Conservation (phyloP, 148 eudicot species). For the Agrostemma githago region DNA sequence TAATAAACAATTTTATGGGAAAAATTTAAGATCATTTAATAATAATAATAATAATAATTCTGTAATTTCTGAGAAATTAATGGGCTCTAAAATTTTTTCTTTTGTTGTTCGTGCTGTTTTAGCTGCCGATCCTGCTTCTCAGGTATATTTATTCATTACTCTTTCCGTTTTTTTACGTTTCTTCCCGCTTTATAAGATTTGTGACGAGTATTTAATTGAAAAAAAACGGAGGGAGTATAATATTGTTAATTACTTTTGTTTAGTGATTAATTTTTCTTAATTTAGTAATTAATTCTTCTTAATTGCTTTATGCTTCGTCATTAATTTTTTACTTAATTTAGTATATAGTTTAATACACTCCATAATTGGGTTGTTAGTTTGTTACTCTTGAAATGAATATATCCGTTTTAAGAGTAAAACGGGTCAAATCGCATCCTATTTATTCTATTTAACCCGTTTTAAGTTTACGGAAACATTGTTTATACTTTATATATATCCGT, state of each 20-base stretch:
- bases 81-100: conserved; percentile 32
- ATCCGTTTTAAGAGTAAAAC: too few species aligned
- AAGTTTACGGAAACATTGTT: too few species aligned
- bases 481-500: too few species aligned
- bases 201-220: too few species aligned
- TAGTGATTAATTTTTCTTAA: neutral
- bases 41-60: neutral
- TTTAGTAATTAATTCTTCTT: neutral
- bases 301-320: neutral
- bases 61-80: conserved; percentile 27
- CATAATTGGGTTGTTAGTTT: neutral
- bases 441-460: too few species aligned
- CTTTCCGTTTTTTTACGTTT: too few species aligned
- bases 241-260: neutral
- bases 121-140: conserved; percentile 46
- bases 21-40: conserved; percentile 26
- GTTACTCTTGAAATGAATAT: too few species aligned
- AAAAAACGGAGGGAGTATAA: too few species aligned
- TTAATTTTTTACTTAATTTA: neutral
- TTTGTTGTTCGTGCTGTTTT: conserved; percentile 57
- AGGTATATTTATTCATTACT: conserved; percentile 31
- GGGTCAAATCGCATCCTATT: too few species aligned
- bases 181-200: too few species aligned
- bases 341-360: neutral
- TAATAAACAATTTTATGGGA: conserved; percentile 41